These are phyloP conservation scores for Ampelomyces quisqualis DNA, from an alignment of 2,329 filamentous ascomycete species.

Conservation along the genomic window DNA sequence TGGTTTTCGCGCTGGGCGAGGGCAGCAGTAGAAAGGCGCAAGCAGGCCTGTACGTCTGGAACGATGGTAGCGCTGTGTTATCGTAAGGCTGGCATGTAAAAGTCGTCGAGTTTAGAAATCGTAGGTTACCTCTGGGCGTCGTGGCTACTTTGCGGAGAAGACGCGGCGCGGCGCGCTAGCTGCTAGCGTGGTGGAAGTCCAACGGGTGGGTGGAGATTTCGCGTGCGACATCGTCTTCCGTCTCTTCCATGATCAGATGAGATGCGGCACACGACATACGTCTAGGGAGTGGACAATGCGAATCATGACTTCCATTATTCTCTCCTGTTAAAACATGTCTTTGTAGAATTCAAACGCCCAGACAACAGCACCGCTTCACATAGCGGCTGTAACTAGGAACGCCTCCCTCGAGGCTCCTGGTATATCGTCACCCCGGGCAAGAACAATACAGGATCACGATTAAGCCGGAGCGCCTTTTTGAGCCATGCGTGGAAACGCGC, in stretches of 20 bases:
- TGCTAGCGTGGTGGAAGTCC: conserved; percentile 24
- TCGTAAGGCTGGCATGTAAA: conserved; percentile 13
- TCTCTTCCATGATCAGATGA: too few relatives aligned
- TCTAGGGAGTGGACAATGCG: too few relatives aligned
- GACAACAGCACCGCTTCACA: conserved; percentile 54
- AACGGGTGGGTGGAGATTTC: conserved; percentile 23
- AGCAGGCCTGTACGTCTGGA: background rate
- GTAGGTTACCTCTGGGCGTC: conserved; percentile 30
- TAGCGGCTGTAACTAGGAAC: conserved; percentile 60
- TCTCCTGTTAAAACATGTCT: background rate
- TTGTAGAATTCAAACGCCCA: conserved; percentile 49
- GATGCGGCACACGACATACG: too few relatives aligned
- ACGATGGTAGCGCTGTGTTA: conserved; percentile 4
- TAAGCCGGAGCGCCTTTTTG: conserved; percentile 98
- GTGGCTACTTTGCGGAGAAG: conserved; percentile 30
- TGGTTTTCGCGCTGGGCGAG: background rate
- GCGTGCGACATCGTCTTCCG: too few relatives aligned
- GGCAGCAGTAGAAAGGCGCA: background rate
- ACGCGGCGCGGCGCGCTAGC: conserved; percentile 17
- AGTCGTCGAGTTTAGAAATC: conserved; percentile 2
- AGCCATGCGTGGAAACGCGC: conserved; percentile 75
- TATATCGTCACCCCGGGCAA: conserved; percentile 76
- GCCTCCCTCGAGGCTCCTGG: conserved; percentile 73
- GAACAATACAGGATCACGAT: conserved; percentile 75
- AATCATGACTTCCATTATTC: too few relatives aligned